Conservation (phyloP, 148 eudicot species). For the Suaeda aralocaspica region DNA sequence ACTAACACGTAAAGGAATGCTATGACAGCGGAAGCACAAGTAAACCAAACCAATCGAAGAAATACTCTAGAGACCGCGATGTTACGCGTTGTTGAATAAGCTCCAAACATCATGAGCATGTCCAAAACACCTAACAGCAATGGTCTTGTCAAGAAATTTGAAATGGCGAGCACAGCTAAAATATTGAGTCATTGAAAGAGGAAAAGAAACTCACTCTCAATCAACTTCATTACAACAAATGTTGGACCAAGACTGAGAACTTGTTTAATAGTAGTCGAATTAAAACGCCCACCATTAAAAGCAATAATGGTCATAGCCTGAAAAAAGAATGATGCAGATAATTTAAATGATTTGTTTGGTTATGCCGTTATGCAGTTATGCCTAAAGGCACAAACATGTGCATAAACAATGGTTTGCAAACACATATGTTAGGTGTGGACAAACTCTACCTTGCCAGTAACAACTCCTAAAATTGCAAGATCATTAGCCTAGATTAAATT, state of each 20-base stretch:
- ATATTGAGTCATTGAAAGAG: neutral
- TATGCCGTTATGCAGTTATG: no score
- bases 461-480: neutral
- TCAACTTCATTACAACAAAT: constrained; percentile 82
- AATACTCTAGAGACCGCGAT: constrained; percentile 81
- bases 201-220: constrained; percentile 57
- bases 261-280: constrained; percentile 51
- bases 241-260: constrained; percentile 97
- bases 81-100: constrained; percentile 74
- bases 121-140: constrained; percentile 66
- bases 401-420: no score
- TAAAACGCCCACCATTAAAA: constrained; percentile 44
- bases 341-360: neutral
- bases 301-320: constrained; percentile 85
- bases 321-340: constrained; percentile 14
- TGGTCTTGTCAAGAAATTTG: neutral
- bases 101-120: constrained; percentile 93
- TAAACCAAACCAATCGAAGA: constrained; percentile 75
- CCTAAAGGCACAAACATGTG: no score
- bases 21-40: constrained; percentile 57
- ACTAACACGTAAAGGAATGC: constrained; percentile 87
- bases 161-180: neutral
- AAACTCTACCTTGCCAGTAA: no score
- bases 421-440: no score
- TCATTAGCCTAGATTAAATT: neutral